Evolutionary conservation across 2,329 filamentous ascomycete species (phyloP).

Genomic region (Cladophialophora psammophila): DNA sequence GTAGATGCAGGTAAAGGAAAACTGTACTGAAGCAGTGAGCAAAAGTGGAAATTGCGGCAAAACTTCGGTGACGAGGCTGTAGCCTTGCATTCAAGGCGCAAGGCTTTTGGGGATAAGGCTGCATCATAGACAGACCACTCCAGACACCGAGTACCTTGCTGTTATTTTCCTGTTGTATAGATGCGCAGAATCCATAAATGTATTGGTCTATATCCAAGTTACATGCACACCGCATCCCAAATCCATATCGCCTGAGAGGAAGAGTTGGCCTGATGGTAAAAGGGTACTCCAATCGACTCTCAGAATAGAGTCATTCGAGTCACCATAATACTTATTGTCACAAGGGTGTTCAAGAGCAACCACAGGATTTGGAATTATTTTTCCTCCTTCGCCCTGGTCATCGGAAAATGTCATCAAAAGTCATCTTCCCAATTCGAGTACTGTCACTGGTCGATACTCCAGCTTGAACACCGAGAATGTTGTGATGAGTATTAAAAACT

Average conservation of each 20-base stretch:
- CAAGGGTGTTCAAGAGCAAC: background rate
- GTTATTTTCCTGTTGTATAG: no score
- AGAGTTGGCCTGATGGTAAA: background rate
- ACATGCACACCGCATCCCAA: background rate
- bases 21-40: background rate
- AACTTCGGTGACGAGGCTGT: slow-evolving; percentile 7
- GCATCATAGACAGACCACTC: background rate
- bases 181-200: no score
- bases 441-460: background rate
- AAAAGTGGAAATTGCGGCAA: slow-evolving; percentile 7
- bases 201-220: background rate
- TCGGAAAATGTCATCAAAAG: slow-evolving; percentile 16
- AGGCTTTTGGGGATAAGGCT: background rate
- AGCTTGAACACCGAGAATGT: slow-evolving; percentile 2
- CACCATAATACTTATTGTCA: background rate
- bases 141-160: background rate
- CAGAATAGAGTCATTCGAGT: no score
- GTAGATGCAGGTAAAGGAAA: background rate
- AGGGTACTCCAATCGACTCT: no score
- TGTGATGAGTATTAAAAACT: slow-evolving; percentile 21
- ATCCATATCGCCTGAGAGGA: background rate
- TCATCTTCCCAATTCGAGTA: slow-evolving; percentile 11
- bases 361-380: background rate
- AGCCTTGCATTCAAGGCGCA: background rate
- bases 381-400: background rate